phyloP scores from a whole-genome alignment of 345 rosid species.

The Bruguiera parviflora region DNA sequence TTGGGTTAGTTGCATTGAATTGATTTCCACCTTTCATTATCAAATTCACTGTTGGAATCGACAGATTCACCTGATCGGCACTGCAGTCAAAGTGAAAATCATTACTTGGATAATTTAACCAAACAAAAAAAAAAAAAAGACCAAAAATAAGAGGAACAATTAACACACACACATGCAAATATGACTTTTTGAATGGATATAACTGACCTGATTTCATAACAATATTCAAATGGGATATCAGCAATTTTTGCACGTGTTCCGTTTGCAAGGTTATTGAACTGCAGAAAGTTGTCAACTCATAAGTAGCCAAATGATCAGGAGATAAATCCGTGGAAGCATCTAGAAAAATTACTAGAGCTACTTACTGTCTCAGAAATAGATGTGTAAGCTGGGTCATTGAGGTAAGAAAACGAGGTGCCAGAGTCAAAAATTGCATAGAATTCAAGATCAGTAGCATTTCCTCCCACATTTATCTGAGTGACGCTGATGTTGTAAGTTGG shows the following conservation, averaged over 20 bases:
- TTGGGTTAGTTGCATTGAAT: slow-evolving; percentile 51
- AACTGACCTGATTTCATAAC: slow-evolving; percentile 65
- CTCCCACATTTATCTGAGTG: slow-evolving; percentile 59
- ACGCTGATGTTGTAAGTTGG: slow-evolving; percentile 80
- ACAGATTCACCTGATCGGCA: background rate
- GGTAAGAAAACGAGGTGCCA: slow-evolving; percentile 89
- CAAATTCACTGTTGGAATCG: slow-evolving; percentile 48
- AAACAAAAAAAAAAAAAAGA: background rate
- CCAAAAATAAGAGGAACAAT: background rate
- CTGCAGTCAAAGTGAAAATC: slow-evolving; percentile 14
- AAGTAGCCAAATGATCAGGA: slow-evolving; percentile 1
- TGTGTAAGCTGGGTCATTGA: slow-evolving; percentile 72
- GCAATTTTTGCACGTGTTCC: slow-evolving; percentile 44
- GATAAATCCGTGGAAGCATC: background rate
- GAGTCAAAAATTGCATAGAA: slow-evolving; percentile 82
- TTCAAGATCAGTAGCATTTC: slow-evolving; percentile 44
- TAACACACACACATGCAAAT: too few species aligned
- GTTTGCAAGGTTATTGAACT: slow-evolving; percentile 59
- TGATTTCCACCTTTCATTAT: slow-evolving; percentile 74
- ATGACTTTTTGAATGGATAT: background rate
- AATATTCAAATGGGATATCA: slow-evolving; percentile 70
- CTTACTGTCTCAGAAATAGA: slow-evolving; percentile 63
- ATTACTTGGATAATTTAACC: background rate
- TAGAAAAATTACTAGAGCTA: slow-evolving; percentile 14
- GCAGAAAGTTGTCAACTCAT: slow-evolving; percentile 26